A percentile compares a stretch with the other conserved stretches of the same genome.
These are phyloP conservation scores for Suillus lakei DNA, from an alignment of 768 basidiomycete genomes.

Conservation along the genomic window DNA sequence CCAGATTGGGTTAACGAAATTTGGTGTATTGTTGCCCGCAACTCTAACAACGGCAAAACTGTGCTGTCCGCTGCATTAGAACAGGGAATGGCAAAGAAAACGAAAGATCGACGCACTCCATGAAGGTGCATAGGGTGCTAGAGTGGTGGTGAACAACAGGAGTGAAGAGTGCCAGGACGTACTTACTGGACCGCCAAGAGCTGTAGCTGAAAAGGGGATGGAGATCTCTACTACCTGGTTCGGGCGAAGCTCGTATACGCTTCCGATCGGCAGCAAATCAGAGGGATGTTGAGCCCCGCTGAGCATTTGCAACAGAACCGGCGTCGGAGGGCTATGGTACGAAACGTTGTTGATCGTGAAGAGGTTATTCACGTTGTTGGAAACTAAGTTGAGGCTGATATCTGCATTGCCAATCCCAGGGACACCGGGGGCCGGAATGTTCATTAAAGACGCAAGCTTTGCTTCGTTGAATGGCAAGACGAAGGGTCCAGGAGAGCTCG, in stretches of 20 bases:
- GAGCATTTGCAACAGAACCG: conserved; percentile 62
- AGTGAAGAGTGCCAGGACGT: not conserved
- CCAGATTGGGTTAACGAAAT: conserved; percentile 41
- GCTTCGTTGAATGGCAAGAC: conserved; percentile 36
- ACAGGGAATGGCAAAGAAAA: not conserved
- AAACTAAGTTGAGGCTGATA: conserved; percentile 28
- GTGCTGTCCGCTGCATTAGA: conserved; percentile 29
- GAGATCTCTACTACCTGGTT: conserved; percentile 53
- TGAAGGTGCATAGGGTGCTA: conserved; percentile 48
- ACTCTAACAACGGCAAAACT: conserved; percentile 43
- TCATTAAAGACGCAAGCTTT: conserved; percentile 36
- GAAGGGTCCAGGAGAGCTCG: conserved; percentile 23
- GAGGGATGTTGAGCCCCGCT: conserved; percentile 54
- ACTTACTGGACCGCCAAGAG: conserved; percentile 37
- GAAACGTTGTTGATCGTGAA: conserved; percentile 37
- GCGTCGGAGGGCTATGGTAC: conserved; percentile 47
- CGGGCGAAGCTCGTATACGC: conserved; percentile 49
- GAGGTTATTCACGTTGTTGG: conserved; percentile 15
- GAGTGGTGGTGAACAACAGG: not conserved
- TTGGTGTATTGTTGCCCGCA: conserved; percentile 34
- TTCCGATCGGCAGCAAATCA: conserved; percentile 54
- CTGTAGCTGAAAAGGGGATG: conserved; percentile 43
- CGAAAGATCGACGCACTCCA: conserved; percentile 33
- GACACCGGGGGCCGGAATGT: conserved; percentile 34
- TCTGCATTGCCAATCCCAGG: conserved; percentile 38